Percentiles rank a stretch among this genome's conserved stretches.
Conservation (phyloP, 495 filamentous ascomycete species). For the Lophiostoma macrostomum region DNA sequence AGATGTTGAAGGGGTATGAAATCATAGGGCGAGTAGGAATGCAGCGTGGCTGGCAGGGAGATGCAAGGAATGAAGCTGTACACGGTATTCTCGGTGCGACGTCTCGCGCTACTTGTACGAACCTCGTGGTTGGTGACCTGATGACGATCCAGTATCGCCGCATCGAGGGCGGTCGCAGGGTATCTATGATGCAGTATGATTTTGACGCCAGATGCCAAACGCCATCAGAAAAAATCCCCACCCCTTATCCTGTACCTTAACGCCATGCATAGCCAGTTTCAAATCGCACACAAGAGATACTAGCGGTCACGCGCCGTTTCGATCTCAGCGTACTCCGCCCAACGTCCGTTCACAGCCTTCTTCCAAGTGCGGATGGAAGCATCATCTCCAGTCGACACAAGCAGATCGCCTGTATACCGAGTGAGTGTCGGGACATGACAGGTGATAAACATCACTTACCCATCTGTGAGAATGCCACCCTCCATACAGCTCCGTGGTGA, state of each 20-base stretch:
- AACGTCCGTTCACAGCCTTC: slow-evolving; percentile 33
- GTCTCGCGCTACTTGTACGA: not conserved
- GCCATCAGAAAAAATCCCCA: not conserved
- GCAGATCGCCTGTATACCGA: slow-evolving; percentile 33
- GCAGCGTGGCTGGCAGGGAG: slow-evolving; percentile 20
- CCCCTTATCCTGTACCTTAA: too few relatives aligned
- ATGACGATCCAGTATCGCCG: not conserved
- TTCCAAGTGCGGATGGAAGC: slow-evolving; percentile 40
- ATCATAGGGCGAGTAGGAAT: slow-evolving; percentile 12
- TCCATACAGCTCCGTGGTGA: slow-evolving; percentile 44
- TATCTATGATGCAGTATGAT: slow-evolving; percentile 15
- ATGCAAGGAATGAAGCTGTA: slow-evolving; percentile 6
- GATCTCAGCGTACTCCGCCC: slow-evolving; percentile 33
- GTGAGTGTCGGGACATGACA: slow-evolving; percentile 4
- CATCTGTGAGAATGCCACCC: slow-evolving; percentile 39
- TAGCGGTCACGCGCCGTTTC: slow-evolving; percentile 20
- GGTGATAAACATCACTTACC: slow-evolving; percentile 30
- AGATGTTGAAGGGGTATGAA: not conserved
- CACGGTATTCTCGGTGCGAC: not conserved
- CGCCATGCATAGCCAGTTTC: too few relatives aligned
- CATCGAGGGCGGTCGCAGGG: slow-evolving; percentile 9
- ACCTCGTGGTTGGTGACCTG: too few relatives aligned
- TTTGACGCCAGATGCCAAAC: slow-evolving; percentile 11
- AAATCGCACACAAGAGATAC: not conserved
- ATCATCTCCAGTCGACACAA: slow-evolving; percentile 42